Conservation (phyloP, 805 yeast species). For the Hanseniaspora vineae region DNA sequence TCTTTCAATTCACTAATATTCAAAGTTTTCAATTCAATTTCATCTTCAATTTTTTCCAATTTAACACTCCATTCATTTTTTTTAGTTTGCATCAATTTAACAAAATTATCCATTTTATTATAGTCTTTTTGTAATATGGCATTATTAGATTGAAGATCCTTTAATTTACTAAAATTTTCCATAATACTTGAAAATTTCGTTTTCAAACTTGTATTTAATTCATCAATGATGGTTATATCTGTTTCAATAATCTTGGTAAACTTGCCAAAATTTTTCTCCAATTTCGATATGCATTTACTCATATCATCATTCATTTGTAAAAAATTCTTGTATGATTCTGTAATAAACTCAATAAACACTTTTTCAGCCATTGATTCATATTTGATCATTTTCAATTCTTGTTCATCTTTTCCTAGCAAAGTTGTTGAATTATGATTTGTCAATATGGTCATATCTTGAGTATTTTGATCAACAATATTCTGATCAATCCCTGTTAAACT, state of each 20-base stretch:
- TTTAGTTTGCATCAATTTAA: constrained; percentile 51
- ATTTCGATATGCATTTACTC: constrained; percentile 37
- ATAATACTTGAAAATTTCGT: constrained; percentile 29
- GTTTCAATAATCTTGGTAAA: constrained; percentile 36
- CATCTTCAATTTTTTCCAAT: constrained; percentile 42
- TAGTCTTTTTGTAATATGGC: constrained; percentile 60
- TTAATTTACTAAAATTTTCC: constrained; percentile 33
- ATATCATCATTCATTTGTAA: constrained; percentile 54
- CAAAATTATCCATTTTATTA: constrained; percentile 56
- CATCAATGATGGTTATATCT: constrained; percentile 31
- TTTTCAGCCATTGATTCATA: constrained; percentile 27
- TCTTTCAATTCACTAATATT: constrained; percentile 31
- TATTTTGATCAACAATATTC: constrained; percentile 14
- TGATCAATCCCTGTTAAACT: constrained; percentile 13
- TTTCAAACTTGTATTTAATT: constrained; percentile 29
- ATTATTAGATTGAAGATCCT: constrained; percentile 40
- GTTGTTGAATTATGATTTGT: constrained; percentile 9
- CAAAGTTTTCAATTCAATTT: constrained; percentile 32
- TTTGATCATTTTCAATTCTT: constrained; percentile 20
- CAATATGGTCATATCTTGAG: constrained; percentile 19
- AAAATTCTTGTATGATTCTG: constrained; percentile 55
- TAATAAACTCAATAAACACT: constrained; percentile 46
- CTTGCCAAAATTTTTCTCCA: constrained; percentile 41
- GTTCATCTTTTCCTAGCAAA: constrained; percentile 16
- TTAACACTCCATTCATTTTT: constrained; percentile 51